These are phyloP conservation scores for Vicia villosa DNA, from an alignment of 306 rosid species.

Conservation along the genomic window DNA sequence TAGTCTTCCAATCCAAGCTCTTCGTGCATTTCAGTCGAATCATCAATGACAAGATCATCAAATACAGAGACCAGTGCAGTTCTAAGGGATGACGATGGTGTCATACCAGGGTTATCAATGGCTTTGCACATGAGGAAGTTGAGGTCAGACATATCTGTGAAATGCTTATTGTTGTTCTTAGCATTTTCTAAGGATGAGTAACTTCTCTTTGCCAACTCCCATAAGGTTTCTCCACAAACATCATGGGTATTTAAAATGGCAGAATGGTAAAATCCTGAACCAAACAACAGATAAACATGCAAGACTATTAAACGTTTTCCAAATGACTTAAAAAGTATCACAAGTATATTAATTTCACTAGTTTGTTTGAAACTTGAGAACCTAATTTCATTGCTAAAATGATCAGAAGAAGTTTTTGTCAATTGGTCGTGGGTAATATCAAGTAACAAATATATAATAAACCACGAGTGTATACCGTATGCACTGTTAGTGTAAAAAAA, in stretches of 20 bases:
- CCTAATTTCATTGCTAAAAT: background rate
- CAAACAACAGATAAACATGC: constrained; percentile 16
- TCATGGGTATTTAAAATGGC: constrained; percentile 86
- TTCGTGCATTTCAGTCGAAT: constrained; percentile 37
- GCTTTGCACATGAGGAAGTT: constrained; percentile 94
- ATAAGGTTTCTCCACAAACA: constrained; percentile 57
- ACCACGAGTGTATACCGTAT: background rate
- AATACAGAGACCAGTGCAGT: constrained; percentile 81
- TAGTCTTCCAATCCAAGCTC: constrained; percentile 74
- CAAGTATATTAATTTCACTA: constrained; percentile 14
- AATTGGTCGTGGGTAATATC: background rate
- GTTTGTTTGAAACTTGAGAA: background rate
- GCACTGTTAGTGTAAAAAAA: background rate
- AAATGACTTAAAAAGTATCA: background rate
- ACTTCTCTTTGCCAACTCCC: constrained; percentile 82
- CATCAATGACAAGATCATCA: constrained; percentile 66
- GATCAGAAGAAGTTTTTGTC: constrained; percentile 8
- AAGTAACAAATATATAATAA: background rate
- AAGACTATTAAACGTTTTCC: constrained; percentile 18
- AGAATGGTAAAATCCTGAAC: constrained; percentile 89
- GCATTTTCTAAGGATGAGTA: constrained; percentile 59
- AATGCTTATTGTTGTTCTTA: constrained; percentile 76
- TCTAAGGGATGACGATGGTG: constrained; percentile 74
- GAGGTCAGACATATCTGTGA: constrained; percentile 89
- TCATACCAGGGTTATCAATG: constrained; percentile 80